phyloP scores from a whole-genome alignment of 2,329 filamentous ascomycete genomes.

The Ascochyta clinopodiicola region DNA sequence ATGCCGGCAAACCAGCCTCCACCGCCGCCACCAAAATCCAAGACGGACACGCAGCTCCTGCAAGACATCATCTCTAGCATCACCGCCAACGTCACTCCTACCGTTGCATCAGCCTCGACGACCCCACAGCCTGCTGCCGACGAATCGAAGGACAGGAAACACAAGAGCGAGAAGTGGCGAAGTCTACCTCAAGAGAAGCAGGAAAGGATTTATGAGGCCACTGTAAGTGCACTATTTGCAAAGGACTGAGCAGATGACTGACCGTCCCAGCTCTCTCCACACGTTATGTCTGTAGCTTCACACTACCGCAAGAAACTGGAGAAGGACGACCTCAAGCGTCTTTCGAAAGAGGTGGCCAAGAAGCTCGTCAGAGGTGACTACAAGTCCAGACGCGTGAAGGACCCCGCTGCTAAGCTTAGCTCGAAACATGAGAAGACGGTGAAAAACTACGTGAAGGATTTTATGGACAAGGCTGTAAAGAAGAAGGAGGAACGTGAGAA shows the following conservation, averaged over 20 bases:
- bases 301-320: conserved; percentile 88
- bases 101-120: conserved; percentile 62
- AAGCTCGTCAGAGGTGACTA: conserved; percentile 92
- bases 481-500: conserved; percentile 70
- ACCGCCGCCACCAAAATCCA: conserved; percentile 66
- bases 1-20: conserved; percentile 67
- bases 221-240: conserved; percentile 63
- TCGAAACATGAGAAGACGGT: conserved; percentile 82
- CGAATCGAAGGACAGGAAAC: conserved; percentile 61
- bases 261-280: conserved; percentile 72
- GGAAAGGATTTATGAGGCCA: conserved; percentile 94
- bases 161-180: conserved; percentile 70
- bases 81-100: conserved; percentile 70
- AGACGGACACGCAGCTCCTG: conserved; percentile 76
- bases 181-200: conserved; percentile 79
- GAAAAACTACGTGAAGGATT: conserved; percentile 83
- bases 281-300: conserved; percentile 84
- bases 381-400: conserved; percentile 83
- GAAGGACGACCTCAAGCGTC: conserved; percentile 73
- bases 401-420: conserved; percentile 74
- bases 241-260: conserved; percentile 1
- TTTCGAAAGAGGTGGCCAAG: conserved; percentile 76
- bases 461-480: conserved; percentile 82
- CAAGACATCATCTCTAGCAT: conserved; percentile 80
- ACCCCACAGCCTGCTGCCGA: conserved; percentile 69